phyloP scores from a whole-genome alignment of 2,329 filamentous ascomycete species.

The Monosporascus sp. region DNA sequence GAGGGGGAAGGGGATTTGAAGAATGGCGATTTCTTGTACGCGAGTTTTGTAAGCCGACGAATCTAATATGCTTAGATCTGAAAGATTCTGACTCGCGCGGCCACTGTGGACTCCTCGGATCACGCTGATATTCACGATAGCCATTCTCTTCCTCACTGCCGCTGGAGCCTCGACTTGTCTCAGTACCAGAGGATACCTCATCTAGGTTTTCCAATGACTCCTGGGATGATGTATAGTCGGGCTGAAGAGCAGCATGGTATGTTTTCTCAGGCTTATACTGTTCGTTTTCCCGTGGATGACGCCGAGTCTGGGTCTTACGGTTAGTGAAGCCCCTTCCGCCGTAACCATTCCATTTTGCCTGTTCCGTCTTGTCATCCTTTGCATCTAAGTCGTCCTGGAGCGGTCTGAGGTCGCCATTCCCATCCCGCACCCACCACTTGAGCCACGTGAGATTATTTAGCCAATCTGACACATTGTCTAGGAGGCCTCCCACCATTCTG shows the following conservation, averaged over 20 bases:
- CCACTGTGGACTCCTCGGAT: too few species aligned
- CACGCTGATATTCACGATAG: too few species aligned
- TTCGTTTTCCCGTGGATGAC: background rate
- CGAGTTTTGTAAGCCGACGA: too few species aligned
- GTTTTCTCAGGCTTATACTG: background rate
- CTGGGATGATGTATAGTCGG: background rate
- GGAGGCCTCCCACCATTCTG: constrained; percentile 15
- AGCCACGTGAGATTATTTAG: constrained; percentile 30
- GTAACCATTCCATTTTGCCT: background rate
- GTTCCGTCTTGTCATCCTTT: background rate
- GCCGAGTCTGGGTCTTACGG: background rate
- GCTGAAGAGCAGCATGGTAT: background rate
- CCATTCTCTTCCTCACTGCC: too few species aligned
- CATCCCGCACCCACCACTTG: constrained; percentile 28
- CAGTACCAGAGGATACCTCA: background rate
- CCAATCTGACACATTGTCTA: constrained; percentile 27
- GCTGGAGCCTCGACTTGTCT: too few species aligned
- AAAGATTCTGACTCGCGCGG: too few species aligned
- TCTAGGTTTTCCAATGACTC: background rate
- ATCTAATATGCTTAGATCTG: too few species aligned
- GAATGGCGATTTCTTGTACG: too few species aligned
- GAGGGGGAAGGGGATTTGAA: too few species aligned
- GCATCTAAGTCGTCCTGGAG: constrained; percentile 17
- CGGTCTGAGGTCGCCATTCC: constrained; percentile 22
- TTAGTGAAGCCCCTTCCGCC: background rate